Evolutionary conservation across 2,329 filamentous ascomycete genomes (phyloP).

Genomic region (Zasmidium citrigriseum): DNA sequence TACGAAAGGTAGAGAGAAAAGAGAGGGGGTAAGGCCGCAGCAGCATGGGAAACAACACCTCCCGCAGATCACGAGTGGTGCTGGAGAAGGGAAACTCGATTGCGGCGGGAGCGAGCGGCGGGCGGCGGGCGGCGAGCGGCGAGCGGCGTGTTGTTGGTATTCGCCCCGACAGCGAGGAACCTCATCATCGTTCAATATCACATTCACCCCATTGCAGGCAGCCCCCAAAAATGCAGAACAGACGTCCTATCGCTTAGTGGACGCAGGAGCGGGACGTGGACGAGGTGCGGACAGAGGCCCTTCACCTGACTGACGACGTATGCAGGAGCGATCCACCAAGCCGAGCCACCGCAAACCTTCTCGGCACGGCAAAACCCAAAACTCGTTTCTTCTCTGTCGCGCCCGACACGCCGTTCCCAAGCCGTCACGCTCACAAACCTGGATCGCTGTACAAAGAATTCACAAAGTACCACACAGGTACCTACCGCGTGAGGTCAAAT

Average conservation of each 20-base stretch:
- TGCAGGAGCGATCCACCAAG: slow-evolving; percentile 4
- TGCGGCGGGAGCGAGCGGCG: background rate
- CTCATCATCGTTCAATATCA: slow-evolving; percentile 4
- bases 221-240: background rate
- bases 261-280: background rate
- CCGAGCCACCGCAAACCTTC: slow-evolving; percentile 1
- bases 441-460: background rate
- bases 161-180: background rate
- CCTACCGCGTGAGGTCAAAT: background rate
- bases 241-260: slow-evolving; percentile 11
- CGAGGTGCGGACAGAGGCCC: too few species aligned
- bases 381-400: background rate
- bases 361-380: background rate
- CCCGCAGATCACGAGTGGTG: slow-evolving; percentile 15
- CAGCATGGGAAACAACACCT: slow-evolving; percentile 10
- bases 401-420: background rate
- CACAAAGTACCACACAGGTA: too few species aligned
- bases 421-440: background rate
- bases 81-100: background rate
- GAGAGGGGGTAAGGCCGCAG: too few species aligned
- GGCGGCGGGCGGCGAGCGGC: background rate
- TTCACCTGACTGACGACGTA: slow-evolving; percentile 8
- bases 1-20: too few species aligned
- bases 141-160: background rate
- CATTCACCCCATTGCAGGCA: background rate